These are phyloP conservation scores for Penicillium cosmopolitanum DNA, from an alignment of 495 filamentous ascomycete genomes.

Conservation along the genomic window DNA sequence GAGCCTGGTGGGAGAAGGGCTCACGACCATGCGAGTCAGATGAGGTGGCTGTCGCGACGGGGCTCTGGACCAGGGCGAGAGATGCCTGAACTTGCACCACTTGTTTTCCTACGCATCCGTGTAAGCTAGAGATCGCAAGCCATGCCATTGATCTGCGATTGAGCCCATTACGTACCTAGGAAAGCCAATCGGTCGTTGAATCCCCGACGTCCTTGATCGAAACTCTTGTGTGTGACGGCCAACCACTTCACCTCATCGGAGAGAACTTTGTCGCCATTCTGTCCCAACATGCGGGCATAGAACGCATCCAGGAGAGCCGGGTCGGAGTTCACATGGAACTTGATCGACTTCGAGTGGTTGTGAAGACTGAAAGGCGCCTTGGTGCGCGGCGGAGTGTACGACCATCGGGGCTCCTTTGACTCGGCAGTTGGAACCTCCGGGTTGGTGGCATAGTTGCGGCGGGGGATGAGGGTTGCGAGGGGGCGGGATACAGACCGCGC, in stretches of 20 bases:
- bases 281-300: slow-evolving; percentile 72
- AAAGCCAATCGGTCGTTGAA: slow-evolving; percentile 94
- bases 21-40: slow-evolving; percentile 52
- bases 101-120: slow-evolving; percentile 64
- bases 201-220: slow-evolving; percentile 90
- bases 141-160: background rate
- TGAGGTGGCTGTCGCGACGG: slow-evolving; percentile 21
- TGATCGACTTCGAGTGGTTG: slow-evolving; percentile 48
- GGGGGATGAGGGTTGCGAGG: slow-evolving; percentile 19
- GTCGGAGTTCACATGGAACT: slow-evolving; percentile 74
- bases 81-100: slow-evolving; percentile 80
- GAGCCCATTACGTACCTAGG: slow-evolving; percentile 63
- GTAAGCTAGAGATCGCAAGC: background rate
- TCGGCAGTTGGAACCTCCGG: slow-evolving; percentile 34
- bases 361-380: slow-evolving; percentile 67
- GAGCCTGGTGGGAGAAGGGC: slow-evolving; percentile 73
- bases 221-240: slow-evolving; percentile 97
- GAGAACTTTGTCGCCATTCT: slow-evolving; percentile 68
- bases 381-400: slow-evolving; percentile 76
- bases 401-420: slow-evolving; percentile 71
- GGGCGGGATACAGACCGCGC: slow-evolving; percentile 26
- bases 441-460: slow-evolving; percentile 32
- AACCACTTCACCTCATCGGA: slow-evolving; percentile 95
- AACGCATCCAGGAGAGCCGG: slow-evolving; percentile 71
- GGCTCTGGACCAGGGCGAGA: slow-evolving; percentile 65